Conservation (phyloP, 208 protist species). For the Trypanosoma brucei region DNA sequence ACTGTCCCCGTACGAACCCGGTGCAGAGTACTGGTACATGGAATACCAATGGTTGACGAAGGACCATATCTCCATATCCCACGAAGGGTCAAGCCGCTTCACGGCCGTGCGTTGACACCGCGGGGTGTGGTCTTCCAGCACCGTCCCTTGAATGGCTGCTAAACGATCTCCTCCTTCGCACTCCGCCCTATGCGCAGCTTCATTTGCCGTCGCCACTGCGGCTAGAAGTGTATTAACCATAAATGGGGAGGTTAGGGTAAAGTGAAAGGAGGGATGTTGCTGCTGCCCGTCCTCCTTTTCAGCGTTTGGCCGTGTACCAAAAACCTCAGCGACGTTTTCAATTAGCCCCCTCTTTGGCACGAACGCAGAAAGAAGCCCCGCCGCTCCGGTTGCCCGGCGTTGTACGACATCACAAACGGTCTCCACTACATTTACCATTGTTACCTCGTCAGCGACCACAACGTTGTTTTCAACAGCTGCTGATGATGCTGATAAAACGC, state of each 20-base stretch:
- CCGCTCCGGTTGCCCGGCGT: slow-evolving; percentile 55
- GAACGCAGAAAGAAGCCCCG: slow-evolving; percentile 47
- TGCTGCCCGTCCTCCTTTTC: neutral
- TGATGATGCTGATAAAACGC: neutral
- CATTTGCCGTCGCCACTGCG: slow-evolving; percentile 43
- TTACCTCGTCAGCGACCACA: slow-evolving; percentile 18
- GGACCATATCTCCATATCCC: slow-evolving; percentile 67
- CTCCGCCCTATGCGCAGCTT: slow-evolving; percentile 14
- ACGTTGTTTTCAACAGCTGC: slow-evolving; percentile 2
- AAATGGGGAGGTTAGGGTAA: slow-evolving; percentile 31
- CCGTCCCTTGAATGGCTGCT: too few species aligned
- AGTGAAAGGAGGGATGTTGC: slow-evolving; percentile 12
- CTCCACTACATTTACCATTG: slow-evolving; percentile 67
- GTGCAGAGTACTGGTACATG: slow-evolving; percentile 43
- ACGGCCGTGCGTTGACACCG: slow-evolving; percentile 20
- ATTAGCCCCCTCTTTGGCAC: slow-evolving; percentile 51
- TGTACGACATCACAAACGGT: slow-evolving; percentile 67
- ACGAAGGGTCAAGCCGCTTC: slow-evolving; percentile 57
- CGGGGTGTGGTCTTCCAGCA: too few species aligned
- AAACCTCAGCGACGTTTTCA: slow-evolving; percentile 27
- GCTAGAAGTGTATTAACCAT: slow-evolving; percentile 57
- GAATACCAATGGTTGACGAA: slow-evolving; percentile 72
- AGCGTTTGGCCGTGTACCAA: neutral
- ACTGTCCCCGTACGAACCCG: slow-evolving; percentile 50
- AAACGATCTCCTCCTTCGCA: slow-evolving; percentile 1